Evolutionary conservation across 495 filamentous ascomycete genomes (phyloP), one percentile per base, ranked within the genome.

Genomic region (Cryomyces antarcticus): DNA sequence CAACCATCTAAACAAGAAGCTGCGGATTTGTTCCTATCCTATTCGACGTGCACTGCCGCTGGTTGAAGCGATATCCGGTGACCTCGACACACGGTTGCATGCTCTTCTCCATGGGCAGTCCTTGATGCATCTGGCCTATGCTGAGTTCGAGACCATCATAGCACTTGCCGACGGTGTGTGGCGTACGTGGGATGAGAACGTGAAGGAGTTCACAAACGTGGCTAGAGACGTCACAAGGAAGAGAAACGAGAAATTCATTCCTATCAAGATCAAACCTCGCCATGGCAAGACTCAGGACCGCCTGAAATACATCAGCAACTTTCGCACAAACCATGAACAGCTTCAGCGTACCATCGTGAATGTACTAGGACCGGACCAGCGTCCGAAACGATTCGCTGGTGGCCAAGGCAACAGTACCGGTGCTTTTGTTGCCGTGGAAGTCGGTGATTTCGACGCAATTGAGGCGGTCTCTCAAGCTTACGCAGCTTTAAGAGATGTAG

Each of bases 361-460:
- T 54, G 89, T 97, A 30, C 72, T 97, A 2, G 84, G 87, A 0
- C 30, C 49, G 0, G 41, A 48, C 3, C 11, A 12, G 11, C 12
- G 12, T 12, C 41, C 43, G 1, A 45, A 47, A 17, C 59, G 68
- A 24, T 57, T 63, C 38, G 56, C 62, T n/a, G 68, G 70, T 46
- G 64, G 64, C 28, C 57, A 58, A 27, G 71, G 74, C 38, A 60
- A 61, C 38, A 58, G 55, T 28, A 59, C 59, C 42, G 61, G 61
- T 31, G 60, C 70, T 35, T 72, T 79, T 17, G 71, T 87, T 39
- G 73, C 87, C 4, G 86, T 93, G 56, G 89, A 95, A 57, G 87
- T 95, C 52, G 89, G 89, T 17, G 88, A 96, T 62, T 82, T 96
- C 12, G 89, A 99, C 62, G 89, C 89, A n/a, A 86, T 95, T 11